Percentiles rank a stretch among this genome's conserved stretches.
Conservation (phyloP, 208 protist species). For the Herpetomonas muscarum region DNA sequence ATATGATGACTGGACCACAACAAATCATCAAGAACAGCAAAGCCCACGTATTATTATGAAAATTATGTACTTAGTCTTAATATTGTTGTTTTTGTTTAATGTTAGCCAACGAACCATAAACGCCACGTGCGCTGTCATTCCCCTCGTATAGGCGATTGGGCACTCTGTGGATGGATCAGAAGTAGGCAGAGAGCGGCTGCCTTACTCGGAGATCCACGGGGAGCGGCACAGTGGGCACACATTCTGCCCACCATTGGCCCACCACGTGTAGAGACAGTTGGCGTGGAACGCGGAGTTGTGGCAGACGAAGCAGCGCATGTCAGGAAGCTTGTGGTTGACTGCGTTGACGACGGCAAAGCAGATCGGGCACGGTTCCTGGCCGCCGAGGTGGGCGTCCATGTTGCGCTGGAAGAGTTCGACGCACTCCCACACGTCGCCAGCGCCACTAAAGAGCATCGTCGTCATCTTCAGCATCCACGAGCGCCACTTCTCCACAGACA, state of each 20-base stretch:
- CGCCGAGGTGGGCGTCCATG: conserved; percentile 87
- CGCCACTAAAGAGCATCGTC: conserved; percentile 73
- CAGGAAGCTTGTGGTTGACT: conserved; percentile 72
- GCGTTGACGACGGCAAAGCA: conserved; percentile 87
- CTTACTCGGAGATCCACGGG: conserved; percentile 70
- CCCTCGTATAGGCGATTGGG: no score
- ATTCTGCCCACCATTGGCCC: conserved; percentile 70
- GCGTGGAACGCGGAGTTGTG: conserved; percentile 84
- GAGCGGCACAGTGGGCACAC: conserved; percentile 90
- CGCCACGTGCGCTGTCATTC: no score
- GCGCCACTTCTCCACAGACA: conserved; percentile 77
- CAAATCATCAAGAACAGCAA: background rate
- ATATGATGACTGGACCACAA: no score
- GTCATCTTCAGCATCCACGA: conserved; percentile 90
- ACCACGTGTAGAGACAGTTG: conserved; percentile 89
- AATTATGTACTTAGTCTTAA: background rate
- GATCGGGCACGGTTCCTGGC: conserved; percentile 89
- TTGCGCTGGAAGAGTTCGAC: conserved; percentile 86
- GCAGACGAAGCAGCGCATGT: conserved; percentile 84
- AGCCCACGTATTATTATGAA: background rate
- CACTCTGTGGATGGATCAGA: no score
- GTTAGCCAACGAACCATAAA: no score
- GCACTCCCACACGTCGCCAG: conserved; percentile 79
- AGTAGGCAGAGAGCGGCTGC: background rate
- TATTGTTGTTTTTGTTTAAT: no score